These are phyloP conservation scores for Astrocystis sublimbata DNA, from an alignment of 495 filamentous ascomycete species.

Conservation along the genomic window DNA sequence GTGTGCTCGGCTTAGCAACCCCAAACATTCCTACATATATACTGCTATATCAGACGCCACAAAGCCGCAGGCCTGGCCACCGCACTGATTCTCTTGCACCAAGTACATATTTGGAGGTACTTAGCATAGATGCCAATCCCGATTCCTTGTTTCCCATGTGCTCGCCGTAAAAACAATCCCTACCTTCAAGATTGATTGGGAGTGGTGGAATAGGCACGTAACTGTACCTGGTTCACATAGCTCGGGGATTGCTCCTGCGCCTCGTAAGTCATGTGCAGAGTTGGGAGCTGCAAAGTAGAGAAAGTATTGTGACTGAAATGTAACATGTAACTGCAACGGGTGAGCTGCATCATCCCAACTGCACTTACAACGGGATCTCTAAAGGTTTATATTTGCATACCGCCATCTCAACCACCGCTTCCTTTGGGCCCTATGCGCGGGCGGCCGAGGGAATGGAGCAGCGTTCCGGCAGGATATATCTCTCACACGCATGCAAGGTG, in stretches of 20 bases:
- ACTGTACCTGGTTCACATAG: too few relatives aligned
- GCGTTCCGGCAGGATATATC: slow-evolving; percentile 1
- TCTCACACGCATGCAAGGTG: background rate
- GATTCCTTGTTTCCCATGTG: background rate
- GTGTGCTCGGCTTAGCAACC: background rate
- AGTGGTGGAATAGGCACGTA: too few relatives aligned
- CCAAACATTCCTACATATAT: background rate
- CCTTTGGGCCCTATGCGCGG: background rate
- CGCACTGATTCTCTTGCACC: background rate
- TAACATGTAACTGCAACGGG: background rate
- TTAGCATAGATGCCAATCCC: background rate
- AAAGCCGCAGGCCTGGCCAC: background rate
- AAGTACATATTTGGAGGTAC: too few relatives aligned
- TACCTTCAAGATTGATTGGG: too few relatives aligned
- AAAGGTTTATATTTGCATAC: slow-evolving; percentile 11
- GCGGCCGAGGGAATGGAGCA: slow-evolving; percentile 2
- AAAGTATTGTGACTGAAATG: background rate
- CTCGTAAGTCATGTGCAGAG: background rate
- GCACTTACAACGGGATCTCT: background rate
- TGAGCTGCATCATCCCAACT: background rate
- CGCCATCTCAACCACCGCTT: slow-evolving; percentile 7
- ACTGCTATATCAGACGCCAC: slow-evolving; percentile 11
- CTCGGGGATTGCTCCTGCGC: background rate
- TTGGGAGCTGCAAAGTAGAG: background rate
- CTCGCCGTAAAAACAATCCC: background rate